phyloP scores from a whole-genome alignment of 495 filamentous ascomycete genomes.

The Filosporella fistucella region DNA sequence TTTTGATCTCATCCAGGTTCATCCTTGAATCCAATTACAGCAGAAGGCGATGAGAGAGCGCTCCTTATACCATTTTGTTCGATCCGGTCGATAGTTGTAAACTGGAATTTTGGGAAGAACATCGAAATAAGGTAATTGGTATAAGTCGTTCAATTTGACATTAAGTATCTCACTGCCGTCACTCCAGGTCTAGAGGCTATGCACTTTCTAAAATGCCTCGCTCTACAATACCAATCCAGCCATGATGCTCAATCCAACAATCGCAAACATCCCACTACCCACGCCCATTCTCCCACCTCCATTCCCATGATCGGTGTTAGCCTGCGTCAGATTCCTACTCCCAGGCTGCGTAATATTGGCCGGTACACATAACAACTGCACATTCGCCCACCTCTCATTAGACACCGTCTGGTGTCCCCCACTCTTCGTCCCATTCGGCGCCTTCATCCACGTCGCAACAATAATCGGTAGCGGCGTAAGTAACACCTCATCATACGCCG shows the following conservation, averaged over 20 bases:
- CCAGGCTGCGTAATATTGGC: conserved; percentile 3
- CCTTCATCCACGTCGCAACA: neutral
- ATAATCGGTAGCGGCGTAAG: neutral
- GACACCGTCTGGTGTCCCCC: neutral
- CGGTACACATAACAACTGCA: conserved; percentile 4
- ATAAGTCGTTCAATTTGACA: too few relatives aligned
- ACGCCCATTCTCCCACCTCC: neutral
- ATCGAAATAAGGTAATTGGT: too few relatives aligned
- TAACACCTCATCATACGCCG: conserved; percentile 1
- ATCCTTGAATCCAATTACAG: too few relatives aligned
- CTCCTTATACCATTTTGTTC: too few relatives aligned
- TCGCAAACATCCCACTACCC: neutral
- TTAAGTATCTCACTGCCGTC: too few relatives aligned
- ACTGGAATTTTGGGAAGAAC: too few relatives aligned
- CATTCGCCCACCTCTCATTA: conserved; percentile 6
- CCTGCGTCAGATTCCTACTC: conserved; percentile 10
- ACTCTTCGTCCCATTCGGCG: neutral
- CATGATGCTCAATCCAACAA: neutral
- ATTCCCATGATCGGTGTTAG: neutral
- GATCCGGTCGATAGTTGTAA: too few relatives aligned
- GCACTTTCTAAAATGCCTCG: too few relatives aligned
- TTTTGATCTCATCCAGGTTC: too few relatives aligned
- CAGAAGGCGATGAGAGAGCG: too few relatives aligned
- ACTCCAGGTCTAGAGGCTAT: too few relatives aligned
- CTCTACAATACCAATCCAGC: neutral